Percentiles rank a stretch among this genome's conserved stretches.
phyloP scores from a whole-genome alignment of 176 grass and related monocot genomes.

The Aegilops sharonensis region DNA sequence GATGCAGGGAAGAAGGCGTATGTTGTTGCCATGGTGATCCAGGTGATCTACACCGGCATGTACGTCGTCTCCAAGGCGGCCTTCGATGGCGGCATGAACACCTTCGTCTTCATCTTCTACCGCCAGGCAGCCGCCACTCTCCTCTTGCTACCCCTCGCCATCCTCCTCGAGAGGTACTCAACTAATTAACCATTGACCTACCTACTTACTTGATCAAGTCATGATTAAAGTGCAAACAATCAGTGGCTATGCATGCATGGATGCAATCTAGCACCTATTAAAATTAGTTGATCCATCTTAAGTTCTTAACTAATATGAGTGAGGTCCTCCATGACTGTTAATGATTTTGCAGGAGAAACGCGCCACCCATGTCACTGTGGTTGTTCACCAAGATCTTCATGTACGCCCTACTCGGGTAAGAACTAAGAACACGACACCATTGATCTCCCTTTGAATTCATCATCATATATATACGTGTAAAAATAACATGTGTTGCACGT shows the following conservation, averaged over 20 bases:
- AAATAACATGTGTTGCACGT: not conserved
- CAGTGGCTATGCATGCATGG: not conserved
- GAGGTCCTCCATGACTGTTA: not conserved
- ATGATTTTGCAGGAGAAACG: conserved; percentile 39
- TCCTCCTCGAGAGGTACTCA: conserved; percentile 40
- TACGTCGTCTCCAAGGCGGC: conserved; percentile 13
- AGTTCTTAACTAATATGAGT: too few relatives aligned
- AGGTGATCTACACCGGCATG: conserved; percentile 20
- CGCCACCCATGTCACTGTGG: conserved; percentile 40
- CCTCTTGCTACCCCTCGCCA: conserved; percentile 53
- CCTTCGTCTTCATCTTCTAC: conserved; percentile 85
- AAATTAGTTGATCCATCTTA: not conserved
- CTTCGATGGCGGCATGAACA: conserved; percentile 22
- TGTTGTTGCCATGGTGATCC: conserved; percentile 4
- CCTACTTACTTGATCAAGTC: too few relatives aligned
- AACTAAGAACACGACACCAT: not conserved
- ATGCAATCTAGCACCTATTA: not conserved
- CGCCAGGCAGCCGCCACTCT: conserved; percentile 63
- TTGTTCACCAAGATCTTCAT: conserved; percentile 75
- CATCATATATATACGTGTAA: not conserved
- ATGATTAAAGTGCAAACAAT: not conserved
- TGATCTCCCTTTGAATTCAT: not conserved
- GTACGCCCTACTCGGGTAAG: conserved; percentile 43
- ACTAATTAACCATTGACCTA: not conserved
- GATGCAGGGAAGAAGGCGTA: conserved; percentile 19